phyloP scores from a whole-genome alignment of 768 basidiomycete genomes.

The Leucocoprinus sp. region DNA sequence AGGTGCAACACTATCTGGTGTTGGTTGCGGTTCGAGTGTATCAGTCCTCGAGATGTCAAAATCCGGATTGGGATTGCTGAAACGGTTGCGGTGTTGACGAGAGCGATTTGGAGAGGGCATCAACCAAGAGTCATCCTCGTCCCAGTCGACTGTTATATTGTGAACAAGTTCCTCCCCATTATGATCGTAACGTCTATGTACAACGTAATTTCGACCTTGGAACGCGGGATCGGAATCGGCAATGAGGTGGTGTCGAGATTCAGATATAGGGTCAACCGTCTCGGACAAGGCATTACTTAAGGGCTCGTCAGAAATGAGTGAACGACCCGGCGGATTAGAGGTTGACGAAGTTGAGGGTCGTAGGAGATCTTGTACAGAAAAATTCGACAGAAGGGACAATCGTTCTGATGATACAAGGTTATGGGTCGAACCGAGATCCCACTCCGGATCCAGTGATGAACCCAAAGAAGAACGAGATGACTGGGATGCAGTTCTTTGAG shows the following conservation, averaged over 20 bases:
- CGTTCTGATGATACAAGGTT: constrained; percentile 20
- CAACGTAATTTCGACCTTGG: constrained; percentile 25
- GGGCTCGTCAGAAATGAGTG: constrained; percentile 35
- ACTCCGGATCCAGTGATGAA: neutral
- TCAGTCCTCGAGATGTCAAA: constrained; percentile 4
- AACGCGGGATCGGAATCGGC: constrained; percentile 12
- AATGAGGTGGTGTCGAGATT: constrained; percentile 9
- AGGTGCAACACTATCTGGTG: neutral
- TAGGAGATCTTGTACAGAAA: constrained; percentile 31
- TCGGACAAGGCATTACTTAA: constrained; percentile 22
- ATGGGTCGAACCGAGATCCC: constrained; percentile 5
- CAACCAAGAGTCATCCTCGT: constrained; percentile 29
- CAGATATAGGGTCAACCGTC: constrained; percentile 3
- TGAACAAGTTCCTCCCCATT: constrained; percentile 33
- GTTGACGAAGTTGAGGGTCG: constrained; percentile 30
- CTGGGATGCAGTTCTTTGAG: neutral
- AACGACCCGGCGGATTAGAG: constrained; percentile 18
- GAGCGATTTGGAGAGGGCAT: constrained; percentile 16
- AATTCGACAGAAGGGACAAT: constrained; percentile 33
- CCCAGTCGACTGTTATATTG: constrained; percentile 32
- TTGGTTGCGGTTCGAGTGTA: neutral
- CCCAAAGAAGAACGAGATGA: constrained; percentile 7
- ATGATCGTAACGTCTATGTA: constrained; percentile 26
- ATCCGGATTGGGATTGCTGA: constrained; percentile 5
- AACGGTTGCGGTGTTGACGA: constrained; percentile 9